Evolutionary conservation across 805 yeast species (phyloP).

Genomic region (Wickerhamomyces bovis): DNA sequence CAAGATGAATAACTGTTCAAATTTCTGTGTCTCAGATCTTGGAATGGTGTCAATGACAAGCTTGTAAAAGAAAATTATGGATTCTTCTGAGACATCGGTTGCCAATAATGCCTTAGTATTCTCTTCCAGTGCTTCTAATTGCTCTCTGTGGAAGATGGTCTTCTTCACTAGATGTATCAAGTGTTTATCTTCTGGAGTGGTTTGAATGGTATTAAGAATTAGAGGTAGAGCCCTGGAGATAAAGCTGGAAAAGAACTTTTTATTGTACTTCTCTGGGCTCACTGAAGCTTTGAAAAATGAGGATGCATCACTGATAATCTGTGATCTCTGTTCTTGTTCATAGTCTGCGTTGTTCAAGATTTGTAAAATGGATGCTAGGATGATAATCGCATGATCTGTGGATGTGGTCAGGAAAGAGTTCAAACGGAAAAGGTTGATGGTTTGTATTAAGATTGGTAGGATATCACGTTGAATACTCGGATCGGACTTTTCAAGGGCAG

Average conservation of each 20-base stretch:
- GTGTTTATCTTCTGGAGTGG: conserved; percentile 1
- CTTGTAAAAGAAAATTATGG: conserved; percentile 27
- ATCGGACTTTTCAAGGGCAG: conserved; percentile 18
- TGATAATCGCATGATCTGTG: conserved; percentile 14
- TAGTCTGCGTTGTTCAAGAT: conserved; percentile 4
- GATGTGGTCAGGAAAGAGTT: conserved; percentile 8
- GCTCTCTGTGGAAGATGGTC: conserved; percentile 25
- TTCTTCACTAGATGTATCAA: conserved; percentile 19
- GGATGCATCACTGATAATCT: conserved; percentile 4
- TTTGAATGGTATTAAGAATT: conserved; percentile 6
- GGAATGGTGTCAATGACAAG: conserved; percentile 26
- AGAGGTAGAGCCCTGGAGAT: conserved; percentile 16
- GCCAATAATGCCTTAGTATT: conserved; percentile 29
- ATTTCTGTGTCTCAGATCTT: conserved; percentile 26
- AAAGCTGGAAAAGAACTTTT: conserved; percentile 14
- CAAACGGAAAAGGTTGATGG: conserved; percentile 12
- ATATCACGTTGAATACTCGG: neutral
- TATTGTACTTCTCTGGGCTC: conserved; percentile 13
- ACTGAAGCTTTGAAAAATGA: conserved; percentile 12
- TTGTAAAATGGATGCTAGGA: conserved; percentile 13
- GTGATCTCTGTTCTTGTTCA: neutral
- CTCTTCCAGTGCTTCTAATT: conserved; percentile 18
- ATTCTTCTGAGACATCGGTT: conserved; percentile 8
- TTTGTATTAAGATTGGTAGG: conserved; percentile 6
- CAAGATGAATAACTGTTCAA: conserved; percentile 44